These are phyloP conservation scores for Penicillium subrubescens DNA, from an alignment of 495 filamentous ascomycete species.

Conservation along the genomic window DNA sequence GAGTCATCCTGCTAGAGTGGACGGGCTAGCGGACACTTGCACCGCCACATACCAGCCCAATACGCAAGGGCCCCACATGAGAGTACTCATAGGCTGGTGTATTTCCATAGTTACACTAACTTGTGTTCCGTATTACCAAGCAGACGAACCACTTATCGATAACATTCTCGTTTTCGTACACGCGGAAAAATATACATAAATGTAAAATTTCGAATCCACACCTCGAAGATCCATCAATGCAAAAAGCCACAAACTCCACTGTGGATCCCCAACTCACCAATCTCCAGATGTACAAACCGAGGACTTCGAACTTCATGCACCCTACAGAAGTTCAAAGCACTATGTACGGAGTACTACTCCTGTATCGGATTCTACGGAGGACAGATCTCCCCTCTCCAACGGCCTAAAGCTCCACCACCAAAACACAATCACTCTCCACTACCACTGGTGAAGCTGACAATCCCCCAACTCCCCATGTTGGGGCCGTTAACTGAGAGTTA, in stretches of 20 bases:
- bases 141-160: not conserved
- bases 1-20: not conserved
- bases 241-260: slow-evolving; percentile 3
- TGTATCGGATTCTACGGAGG: no score
- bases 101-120: not conserved
- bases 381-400: not conserved
- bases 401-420: not conserved
- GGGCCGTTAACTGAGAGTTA: not conserved
- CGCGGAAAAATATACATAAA: not conserved
- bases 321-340: not conserved
- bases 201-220: not conserved
- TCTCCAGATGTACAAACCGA: not conserved
- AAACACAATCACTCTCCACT: not conserved
- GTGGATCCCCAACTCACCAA: not conserved
- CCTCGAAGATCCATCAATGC: not conserved
- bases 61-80: not conserved
- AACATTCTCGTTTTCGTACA: not conserved
- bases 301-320: not conserved
- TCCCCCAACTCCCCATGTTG: not conserved
- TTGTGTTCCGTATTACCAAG: not conserved
- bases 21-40: no score
- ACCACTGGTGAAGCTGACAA: not conserved
- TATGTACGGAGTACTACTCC: not conserved
- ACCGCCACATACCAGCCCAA: slow-evolving; percentile 1
- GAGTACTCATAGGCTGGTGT: not conserved